Base-by-base conservation (phyloP, 73 alveolate genomes). In the Paramecium sonneborni region DNA sequence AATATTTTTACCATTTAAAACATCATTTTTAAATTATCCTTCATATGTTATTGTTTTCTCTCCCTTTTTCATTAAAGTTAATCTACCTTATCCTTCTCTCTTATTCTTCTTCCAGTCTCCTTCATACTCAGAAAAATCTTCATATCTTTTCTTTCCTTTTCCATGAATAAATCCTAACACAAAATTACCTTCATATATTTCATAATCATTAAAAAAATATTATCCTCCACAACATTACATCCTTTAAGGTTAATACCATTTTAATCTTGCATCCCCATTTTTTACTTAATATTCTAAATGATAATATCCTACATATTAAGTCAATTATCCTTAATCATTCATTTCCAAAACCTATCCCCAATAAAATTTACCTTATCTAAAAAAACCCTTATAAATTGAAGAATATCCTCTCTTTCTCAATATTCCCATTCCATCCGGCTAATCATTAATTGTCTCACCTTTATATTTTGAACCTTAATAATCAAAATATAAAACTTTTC, bases 51-150 rank as follows among this genome's bases (percentile, higher is more conserved):
- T 52, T 0, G 68, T 15, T 7, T 52, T 52, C 26, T 52, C 0
- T 1, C 82, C 57, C 1, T 86, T 92, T 43, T 90, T 85, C 15
- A 18, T 55, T 92, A 82, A 46, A 20, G 92, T 90, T 11, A 76
- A 90, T 26, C 20, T 32, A 2, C 94, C 94, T 18, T 24, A 39
- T 7, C 94, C 94, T 21, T 44, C 69, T 92, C 34, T 90, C 37
- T 90, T 76, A 90, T 90, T 79, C 11, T 76, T 74, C 57, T 68
- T 76, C 91, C 92, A 90, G 15, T 76, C 84, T 6, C 94, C 94
- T 8, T 70, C 92, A 90, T 90, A 90, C 23, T 90, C 85, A 74
- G 92, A 38, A 20, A 67, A 92, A 76, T 90, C 94, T 0, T 85
- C 68, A 92, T 85, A 90, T 34, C 41, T 43, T 9, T 90, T 74